Evolutionary conservation across 139 green algal species (phyloP).

Genomic region (Chlorella sp.): DNA sequence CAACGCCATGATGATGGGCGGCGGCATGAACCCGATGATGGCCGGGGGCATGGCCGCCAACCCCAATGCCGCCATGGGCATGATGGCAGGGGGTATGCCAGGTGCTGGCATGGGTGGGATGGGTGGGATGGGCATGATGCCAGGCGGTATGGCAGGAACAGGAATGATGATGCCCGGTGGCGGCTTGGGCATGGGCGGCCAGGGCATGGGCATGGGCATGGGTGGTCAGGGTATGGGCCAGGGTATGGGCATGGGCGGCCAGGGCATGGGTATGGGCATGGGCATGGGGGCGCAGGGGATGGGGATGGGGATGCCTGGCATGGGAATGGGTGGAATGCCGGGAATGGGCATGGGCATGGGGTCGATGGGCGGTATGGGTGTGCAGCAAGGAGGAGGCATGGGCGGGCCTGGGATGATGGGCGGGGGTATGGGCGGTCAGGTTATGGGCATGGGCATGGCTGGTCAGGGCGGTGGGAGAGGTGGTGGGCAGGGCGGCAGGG

Average conservation of each 20-base stretch:
- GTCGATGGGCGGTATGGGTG: not conserved
- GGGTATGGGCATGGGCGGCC: not conserved
- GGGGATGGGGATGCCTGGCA: not conserved
- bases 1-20: too few species aligned
- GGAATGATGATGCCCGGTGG: not conserved
- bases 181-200: not conserved
- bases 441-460: constrained; percentile 1
- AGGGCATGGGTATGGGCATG: not conserved
- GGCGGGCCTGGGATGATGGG: not conserved
- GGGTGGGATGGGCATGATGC: not conserved
- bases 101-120: not conserved
- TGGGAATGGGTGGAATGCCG: not conserved
- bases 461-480: not conserved
- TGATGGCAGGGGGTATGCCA: not conserved
- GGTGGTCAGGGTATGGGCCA: not conserved
- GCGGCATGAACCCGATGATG: too few species aligned
- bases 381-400: not conserved
- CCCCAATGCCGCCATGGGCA: not conserved
- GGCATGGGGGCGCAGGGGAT: not conserved
- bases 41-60: too few species aligned
- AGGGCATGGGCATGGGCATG: constrained; percentile 3
- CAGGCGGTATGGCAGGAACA: not conserved
- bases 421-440: not conserved
- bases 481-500: too few species aligned
- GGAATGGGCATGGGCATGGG: constrained; percentile 1